Percentiles rank a stretch among this genome's conserved stretches.
These are phyloP conservation scores for Lepiota venenata DNA, from an alignment of 768 basidiomycete species.

Conservation along the genomic window DNA sequence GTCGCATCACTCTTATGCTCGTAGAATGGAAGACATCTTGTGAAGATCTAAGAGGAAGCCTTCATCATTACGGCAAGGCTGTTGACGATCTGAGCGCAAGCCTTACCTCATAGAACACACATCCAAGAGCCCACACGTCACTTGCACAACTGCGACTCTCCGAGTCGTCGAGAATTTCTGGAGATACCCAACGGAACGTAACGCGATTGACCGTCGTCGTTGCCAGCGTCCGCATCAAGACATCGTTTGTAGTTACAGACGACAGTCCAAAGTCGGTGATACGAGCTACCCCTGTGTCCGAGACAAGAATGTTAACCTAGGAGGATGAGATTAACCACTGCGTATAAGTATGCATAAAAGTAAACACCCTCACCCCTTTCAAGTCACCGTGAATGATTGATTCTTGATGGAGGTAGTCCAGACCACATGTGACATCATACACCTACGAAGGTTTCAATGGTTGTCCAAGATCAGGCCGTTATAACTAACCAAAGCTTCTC, in stretches of 20 bases:
- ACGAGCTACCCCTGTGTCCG: conserved; percentile 10
- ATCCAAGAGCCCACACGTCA: conserved; percentile 18
- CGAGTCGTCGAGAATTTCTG: conserved; percentile 14
- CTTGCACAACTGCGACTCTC: conserved; percentile 1
- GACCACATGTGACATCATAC: conserved; percentile 12
- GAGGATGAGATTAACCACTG: not conserved
- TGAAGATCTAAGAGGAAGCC: no score
- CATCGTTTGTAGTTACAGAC: no score
- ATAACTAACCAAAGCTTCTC: conserved; percentile 4
- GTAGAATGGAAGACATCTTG: no score
- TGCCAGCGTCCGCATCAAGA: conserved; percentile 2
- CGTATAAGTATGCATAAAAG: not conserved
- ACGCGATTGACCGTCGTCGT: conserved; percentile 2
- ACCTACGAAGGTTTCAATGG: not conserved
- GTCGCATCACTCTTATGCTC: no score
- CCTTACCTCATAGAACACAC: conserved; percentile 17
- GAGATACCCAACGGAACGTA: conserved; percentile 18
- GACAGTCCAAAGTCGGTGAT: conserved; percentile 20
- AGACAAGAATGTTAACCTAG: conserved; percentile 17
- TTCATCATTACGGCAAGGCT: no score
- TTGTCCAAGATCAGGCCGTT: no score
- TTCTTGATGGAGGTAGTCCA: conserved; percentile 14
- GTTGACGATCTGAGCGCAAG: no score
- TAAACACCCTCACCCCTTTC: conserved; percentile 14
- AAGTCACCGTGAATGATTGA: conserved; percentile 17